Conservation (phyloP, 371 early-diverging fungal genomes). For the Parasitella parasitica region DNA sequence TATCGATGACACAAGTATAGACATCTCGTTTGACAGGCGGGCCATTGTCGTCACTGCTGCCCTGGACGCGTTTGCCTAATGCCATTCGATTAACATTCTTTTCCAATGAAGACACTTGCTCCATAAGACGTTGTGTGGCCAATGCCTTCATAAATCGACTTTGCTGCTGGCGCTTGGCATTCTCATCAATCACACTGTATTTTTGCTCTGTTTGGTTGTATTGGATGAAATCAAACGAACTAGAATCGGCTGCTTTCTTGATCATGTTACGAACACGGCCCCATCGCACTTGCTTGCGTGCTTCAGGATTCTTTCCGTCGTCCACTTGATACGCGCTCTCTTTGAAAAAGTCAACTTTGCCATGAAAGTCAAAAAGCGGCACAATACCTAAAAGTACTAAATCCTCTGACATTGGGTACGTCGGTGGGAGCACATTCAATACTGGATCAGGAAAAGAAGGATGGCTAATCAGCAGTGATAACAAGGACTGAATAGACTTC, state of each 20-base stretch:
- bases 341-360: slow-evolving; percentile 44
- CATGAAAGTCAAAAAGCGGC: slow-evolving; percentile 35
- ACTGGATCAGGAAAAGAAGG: slow-evolving; percentile 46
- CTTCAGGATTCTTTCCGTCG: slow-evolving; percentile 21
- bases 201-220: slow-evolving; percentile 49
- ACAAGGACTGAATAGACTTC: slow-evolving; percentile 36
- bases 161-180: slow-evolving; percentile 58
- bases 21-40: slow-evolving; percentile 13
- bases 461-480: slow-evolving; percentile 32
- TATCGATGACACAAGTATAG: slow-evolving; percentile 53
- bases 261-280: slow-evolving; percentile 41
- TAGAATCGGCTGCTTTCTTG: slow-evolving; percentile 39
- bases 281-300: slow-evolving; percentile 48
- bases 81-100: slow-evolving; percentile 46
- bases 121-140: slow-evolving; percentile 63
- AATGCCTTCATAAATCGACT: slow-evolving; percentile 61
- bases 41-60: not conserved
- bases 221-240: slow-evolving; percentile 50
- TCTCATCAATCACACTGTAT: slow-evolving; percentile 59
- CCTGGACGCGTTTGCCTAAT: slow-evolving; percentile 1
- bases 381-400: slow-evolving; percentile 30
- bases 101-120: slow-evolving; percentile 64
- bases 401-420: slow-evolving; percentile 48
- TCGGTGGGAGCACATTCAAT: slow-evolving; percentile 32
- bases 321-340: slow-evolving; percentile 26